phyloP scores from a whole-genome alignment of 2,329 filamentous ascomycete genomes.

The Epichloe festucae region DNA sequence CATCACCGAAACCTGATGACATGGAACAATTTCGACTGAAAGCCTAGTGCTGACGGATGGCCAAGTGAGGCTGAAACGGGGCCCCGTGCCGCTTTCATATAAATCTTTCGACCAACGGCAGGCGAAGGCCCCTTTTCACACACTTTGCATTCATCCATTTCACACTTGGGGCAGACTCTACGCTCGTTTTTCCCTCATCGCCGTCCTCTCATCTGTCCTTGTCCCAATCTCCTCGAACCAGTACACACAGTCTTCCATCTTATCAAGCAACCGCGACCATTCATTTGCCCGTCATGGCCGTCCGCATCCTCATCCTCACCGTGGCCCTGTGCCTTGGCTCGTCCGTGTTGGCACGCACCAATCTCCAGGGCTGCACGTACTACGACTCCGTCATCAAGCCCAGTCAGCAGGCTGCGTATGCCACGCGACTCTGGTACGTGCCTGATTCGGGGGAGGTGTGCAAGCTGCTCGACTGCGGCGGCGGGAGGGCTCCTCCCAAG shows the following conservation, averaged over 20 bases:
- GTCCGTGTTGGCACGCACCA: constrained; percentile 28
- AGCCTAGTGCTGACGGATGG: not conserved
- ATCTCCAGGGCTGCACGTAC: constrained; percentile 32
- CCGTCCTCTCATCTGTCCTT: too few relatives aligned
- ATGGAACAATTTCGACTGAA: too few relatives aligned
- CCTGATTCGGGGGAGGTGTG: constrained; percentile 53
- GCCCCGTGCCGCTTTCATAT: not conserved
- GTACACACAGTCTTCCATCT: too few relatives aligned
- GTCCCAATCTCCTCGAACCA: too few relatives aligned
- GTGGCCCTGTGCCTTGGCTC: constrained; percentile 18
- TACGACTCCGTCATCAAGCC: constrained; percentile 20
- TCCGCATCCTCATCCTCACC: constrained; percentile 14
- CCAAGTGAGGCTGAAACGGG: not conserved
- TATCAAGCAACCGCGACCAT: too few relatives aligned
- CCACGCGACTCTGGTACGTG: constrained; percentile 44
- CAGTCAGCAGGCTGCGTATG: constrained; percentile 21
- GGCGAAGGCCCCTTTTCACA: not conserved
- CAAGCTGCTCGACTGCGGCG: constrained; percentile 51
- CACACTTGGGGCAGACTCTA: too few relatives aligned
- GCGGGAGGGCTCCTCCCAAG: constrained; percentile 49
- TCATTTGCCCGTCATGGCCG: constrained; percentile 10
- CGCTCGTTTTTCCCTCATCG: too few relatives aligned
- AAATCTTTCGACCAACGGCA: not conserved
- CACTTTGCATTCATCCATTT: not conserved
- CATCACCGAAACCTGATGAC: too few relatives aligned